Base-by-base conservation (phyloP, 768 basidiomycete genomes). In the Kwoniella sp. region DNA sequence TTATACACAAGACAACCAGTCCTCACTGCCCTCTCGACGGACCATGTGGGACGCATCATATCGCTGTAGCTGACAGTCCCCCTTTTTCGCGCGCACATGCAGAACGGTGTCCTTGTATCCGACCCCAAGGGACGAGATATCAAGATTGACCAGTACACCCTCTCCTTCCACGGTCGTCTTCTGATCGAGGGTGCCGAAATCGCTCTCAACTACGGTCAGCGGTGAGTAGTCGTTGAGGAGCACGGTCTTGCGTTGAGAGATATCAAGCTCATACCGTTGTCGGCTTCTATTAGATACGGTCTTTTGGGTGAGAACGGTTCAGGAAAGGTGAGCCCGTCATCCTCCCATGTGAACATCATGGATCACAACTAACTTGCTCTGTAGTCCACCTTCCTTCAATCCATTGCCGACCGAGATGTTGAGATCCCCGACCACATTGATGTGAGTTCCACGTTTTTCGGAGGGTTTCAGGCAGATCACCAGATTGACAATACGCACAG, bases 261-360 rank as follows among this genome's bases (percentile, higher is more conserved):
- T n/a, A n/a, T n/a, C 15, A 10, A 33, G 19, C 8, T 13, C 46
- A 56, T 21, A 58, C 40, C 47, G n/a, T 9, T 15, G 17, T 6
- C 30, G 21, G 22, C 22, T 5, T 17, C 36, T 40, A 7, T 55
- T 44, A 82, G 83, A 68, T 99, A 99, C 75, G 96, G 96, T 80
- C 84, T 99, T 30, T 83, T 99, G 47, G 95, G 95, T 37, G 92
- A 97, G 80, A 98, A 99, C 78, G 95, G 95, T 30, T 94, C 91
- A n/a, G 95, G 95, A 83, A 99, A 99, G 88, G 93, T 93, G 67
- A 52, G 73, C 72, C 1, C 29, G 19, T 44, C 17, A 15, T 9
- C 8, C 10, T 15, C 17, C 3, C 13, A 33, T 33, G 5, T 33
- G n/a, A 22, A 24, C 13, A 46, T 57, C 47, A 62, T 8, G 8